Percentiles rank a stretch among this genome's conserved stretches.
phyloP scores from a whole-genome alignment of 306 rosid species.

The Ormosia emarginata region DNA sequence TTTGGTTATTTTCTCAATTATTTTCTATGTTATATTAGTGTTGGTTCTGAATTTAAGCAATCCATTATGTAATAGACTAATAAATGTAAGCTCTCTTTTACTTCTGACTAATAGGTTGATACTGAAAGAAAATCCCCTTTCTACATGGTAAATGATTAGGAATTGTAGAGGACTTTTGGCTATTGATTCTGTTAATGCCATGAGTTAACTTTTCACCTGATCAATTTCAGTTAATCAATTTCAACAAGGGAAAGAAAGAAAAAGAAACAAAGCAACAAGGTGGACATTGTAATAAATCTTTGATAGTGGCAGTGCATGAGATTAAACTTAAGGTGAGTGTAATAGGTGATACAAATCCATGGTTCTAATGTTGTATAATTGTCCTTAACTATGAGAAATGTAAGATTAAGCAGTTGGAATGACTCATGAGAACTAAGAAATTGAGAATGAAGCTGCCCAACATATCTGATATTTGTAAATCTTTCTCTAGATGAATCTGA shows the following conservation, averaged over 20 bases:
- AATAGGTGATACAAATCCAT: not conserved
- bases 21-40: not conserved
- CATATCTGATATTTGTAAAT: not conserved
- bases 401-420: not conserved
- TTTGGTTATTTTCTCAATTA: constrained; percentile 19
- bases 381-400: not conserved
- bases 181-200: constrained; percentile 7
- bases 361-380: not conserved
- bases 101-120: not conserved
- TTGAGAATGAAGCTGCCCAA: not conserved
- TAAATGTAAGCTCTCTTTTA: constrained; percentile 15
- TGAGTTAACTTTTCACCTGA: not conserved
- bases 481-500: not conserved
- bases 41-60: constrained; percentile 10
- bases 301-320: constrained; percentile 86
- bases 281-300: not conserved
- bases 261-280: not conserved
- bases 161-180: constrained; percentile 18
- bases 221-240: not conserved
- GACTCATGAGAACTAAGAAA: not conserved
- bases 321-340: constrained; percentile 78
- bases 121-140: not conserved
- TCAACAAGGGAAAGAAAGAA: not conserved
- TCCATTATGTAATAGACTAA: not conserved
- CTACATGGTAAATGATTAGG: constrained; percentile 9